Percentiles rank a stretch among this genome's conserved stretches.
These are phyloP conservation scores for Neurospora tetrasperma DNA, from an alignment of 495 filamentous ascomycete species.

Conservation along the genomic window DNA sequence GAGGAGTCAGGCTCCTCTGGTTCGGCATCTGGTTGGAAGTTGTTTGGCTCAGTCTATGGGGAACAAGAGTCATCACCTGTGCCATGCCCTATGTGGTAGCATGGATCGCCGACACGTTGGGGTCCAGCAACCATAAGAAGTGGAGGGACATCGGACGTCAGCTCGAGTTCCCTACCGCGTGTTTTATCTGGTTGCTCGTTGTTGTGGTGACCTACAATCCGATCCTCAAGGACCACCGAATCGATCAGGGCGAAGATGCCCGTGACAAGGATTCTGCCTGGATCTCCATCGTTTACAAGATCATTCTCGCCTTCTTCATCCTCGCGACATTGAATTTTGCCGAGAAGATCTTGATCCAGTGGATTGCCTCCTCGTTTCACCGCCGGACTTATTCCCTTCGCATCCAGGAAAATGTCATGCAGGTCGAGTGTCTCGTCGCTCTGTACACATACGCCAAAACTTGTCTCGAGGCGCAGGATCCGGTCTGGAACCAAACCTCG, in stretches of 20 bases:
- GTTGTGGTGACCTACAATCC: slow-evolving; percentile 64
- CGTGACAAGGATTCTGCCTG: slow-evolving; percentile 46
- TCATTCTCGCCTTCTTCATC: slow-evolving; percentile 76
- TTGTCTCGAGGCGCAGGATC: slow-evolving; percentile 62
- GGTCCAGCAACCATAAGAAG: slow-evolving; percentile 77
- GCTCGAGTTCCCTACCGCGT: slow-evolving; percentile 72
- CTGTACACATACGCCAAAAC: slow-evolving; percentile 73
- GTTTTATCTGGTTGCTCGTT: slow-evolving; percentile 90
- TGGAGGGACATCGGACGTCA: slow-evolving; percentile 85
- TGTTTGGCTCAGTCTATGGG: slow-evolving; percentile 88
- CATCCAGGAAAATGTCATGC: slow-evolving; percentile 85
- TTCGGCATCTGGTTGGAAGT: slow-evolving; percentile 93
- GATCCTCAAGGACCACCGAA: slow-evolving; percentile 66
- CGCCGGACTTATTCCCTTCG: slow-evolving; percentile 82
- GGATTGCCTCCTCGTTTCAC: slow-evolving; percentile 92
- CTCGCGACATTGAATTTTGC: slow-evolving; percentile 69
- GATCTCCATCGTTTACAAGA: slow-evolving; percentile 74
- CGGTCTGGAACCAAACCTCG: slow-evolving; percentile 35
- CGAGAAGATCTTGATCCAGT: slow-evolving; percentile 90
- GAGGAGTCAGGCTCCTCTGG: slow-evolving; percentile 74
- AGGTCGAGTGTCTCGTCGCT: slow-evolving; percentile 33
- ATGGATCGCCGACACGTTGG: slow-evolving; percentile 62
- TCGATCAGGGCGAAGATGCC: slow-evolving; percentile 34
- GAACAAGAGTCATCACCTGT: slow-evolving; percentile 64
- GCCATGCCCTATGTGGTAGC: slow-evolving; percentile 58